Evolutionary conservation across 352 stramenopile species (phyloP).

Genomic region (Pythium myriotylum): DNA sequence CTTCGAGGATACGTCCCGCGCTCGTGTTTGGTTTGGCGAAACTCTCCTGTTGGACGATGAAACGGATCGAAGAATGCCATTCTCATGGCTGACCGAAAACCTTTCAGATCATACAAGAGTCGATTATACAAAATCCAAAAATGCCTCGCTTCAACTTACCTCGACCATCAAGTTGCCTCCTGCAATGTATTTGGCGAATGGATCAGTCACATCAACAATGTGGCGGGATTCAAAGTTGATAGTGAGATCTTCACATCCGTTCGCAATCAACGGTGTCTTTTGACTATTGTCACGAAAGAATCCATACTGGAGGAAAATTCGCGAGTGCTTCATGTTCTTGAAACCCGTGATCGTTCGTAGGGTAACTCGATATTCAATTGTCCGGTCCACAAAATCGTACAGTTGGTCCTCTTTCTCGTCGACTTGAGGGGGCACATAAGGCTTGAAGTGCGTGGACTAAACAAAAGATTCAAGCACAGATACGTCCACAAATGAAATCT

Average conservation of each 20-base stretch:
- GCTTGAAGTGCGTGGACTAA: slow-evolving; percentile 32
- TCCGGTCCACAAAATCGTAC: slow-evolving; percentile 52
- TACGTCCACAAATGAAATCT: not conserved
- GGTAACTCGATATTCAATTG: slow-evolving; percentile 47
- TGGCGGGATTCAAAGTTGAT: slow-evolving; percentile 36
- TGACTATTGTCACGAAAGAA: slow-evolving; percentile 45
- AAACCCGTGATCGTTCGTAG: slow-evolving; percentile 32
- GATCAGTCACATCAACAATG: slow-evolving; percentile 52
- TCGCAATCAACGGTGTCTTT: slow-evolving; percentile 29
- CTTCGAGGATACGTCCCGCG: no score
- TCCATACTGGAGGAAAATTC: slow-evolving; percentile 43
- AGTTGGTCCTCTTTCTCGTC: slow-evolving; percentile 55
- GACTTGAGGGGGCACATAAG: slow-evolving; percentile 33
- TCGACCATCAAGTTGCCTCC: slow-evolving; percentile 51
- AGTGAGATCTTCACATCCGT: slow-evolving; percentile 12
- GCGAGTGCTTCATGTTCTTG: slow-evolving; percentile 37
- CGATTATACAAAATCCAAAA: no score
- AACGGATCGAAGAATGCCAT: no score
- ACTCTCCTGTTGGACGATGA: no score
- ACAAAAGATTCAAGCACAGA: not conserved
- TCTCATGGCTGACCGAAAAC: slow-evolving; percentile 1
- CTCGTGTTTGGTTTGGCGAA: no score
- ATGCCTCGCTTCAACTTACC: no score
- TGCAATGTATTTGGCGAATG: slow-evolving; percentile 52
- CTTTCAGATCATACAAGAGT: no score